A percentile compares a stretch with the other conserved stretches of the same genome.
Evolutionary conservation across 1,284 basidiomycete genomes (phyloP).

Genomic region (Paramarasmius palmivorus): DNA sequence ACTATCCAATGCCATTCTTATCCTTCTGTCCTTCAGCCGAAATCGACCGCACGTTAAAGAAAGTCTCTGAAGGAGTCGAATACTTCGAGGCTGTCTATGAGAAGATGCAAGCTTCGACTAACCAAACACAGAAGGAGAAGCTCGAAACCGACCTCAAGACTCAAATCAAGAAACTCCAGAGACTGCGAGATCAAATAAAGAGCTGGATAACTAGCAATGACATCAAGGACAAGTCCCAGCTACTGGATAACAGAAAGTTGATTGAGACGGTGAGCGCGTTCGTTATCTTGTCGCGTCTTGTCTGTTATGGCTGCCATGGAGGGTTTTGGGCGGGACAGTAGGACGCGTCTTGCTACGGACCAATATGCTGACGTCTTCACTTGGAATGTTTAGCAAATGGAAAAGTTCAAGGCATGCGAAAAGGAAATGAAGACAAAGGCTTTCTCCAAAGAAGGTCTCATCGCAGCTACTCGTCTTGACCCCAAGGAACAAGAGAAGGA

Average conservation of each 20-base stretch:
- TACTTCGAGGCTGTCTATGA: constrained; percentile 94
- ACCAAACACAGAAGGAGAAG: constrained; percentile 97
- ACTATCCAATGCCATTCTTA: constrained; percentile 7
- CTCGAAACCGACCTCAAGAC: constrained; percentile 94
- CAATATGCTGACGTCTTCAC: constrained; percentile 13
- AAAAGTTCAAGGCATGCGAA: constrained; percentile 99
- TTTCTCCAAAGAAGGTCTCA: constrained; percentile 98
- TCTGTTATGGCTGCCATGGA: not conserved
- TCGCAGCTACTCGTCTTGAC: constrained; percentile 91
- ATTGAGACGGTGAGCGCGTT: constrained; percentile 89
- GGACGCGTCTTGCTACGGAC: not conserved
- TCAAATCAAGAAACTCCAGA: constrained; percentile 99
- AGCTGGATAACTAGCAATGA: constrained; percentile 98
- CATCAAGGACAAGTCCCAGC: constrained; percentile 97
- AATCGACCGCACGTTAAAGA: constrained; percentile 95
- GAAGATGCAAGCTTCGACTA: constrained; percentile 93
- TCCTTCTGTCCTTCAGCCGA: constrained; percentile 61
- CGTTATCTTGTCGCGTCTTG: constrained; percentile 10
- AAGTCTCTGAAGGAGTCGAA: constrained; percentile 92
- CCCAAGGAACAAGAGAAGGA: constrained; percentile 97
- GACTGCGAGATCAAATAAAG: constrained; percentile 98
- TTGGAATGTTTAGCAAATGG: constrained; percentile 89
- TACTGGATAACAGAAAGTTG: constrained; percentile 92
- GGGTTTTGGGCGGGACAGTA: not conserved
- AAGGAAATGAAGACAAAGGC: constrained; percentile 99